phyloP scores from a whole-genome alignment of 352 stramenopile genomes.

The Pythium volutum region DNA sequence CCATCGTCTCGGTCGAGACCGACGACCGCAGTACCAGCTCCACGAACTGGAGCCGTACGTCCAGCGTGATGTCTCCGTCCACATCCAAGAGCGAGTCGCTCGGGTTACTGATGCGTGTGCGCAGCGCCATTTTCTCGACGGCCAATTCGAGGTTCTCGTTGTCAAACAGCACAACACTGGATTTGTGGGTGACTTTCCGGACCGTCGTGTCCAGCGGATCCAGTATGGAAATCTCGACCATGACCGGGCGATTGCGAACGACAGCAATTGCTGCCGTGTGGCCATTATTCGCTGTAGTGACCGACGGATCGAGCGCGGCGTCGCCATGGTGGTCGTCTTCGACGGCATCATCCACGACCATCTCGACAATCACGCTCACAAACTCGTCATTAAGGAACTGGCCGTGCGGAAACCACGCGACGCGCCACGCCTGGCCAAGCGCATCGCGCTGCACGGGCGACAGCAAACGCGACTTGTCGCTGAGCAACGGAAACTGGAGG shows the following conservation, averaged over 20 bases:
- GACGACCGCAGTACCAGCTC: neutral
- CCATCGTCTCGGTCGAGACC: slow-evolving; percentile 5
- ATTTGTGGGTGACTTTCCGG: slow-evolving; percentile 32
- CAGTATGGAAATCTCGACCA: slow-evolving; percentile 50
- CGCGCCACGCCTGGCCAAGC: slow-evolving; percentile 43
- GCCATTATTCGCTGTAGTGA: slow-evolving; percentile 6
- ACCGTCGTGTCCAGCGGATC: slow-evolving; percentile 26
- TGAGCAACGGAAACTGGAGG: slow-evolving; percentile 42
- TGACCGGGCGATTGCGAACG: slow-evolving; percentile 4
- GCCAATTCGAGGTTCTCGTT: slow-evolving; percentile 48
- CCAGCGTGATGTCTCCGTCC: slow-evolving; percentile 45
- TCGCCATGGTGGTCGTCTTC: neutral
- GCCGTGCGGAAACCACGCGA: slow-evolving; percentile 64
- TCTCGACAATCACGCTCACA: slow-evolving; percentile 63
- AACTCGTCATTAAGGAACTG: slow-evolving; percentile 35
- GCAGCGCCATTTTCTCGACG: slow-evolving; percentile 47
- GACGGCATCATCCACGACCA: slow-evolving; percentile 28
- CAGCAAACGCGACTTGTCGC: slow-evolving; percentile 28
- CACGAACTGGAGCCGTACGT: slow-evolving; percentile 43
- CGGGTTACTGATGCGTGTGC: slow-evolving; percentile 46
- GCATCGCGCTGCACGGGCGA: slow-evolving; percentile 38
- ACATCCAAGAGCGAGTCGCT: slow-evolving; percentile 40
- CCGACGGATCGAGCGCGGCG: too few relatives aligned
- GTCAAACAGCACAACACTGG: slow-evolving; percentile 50
- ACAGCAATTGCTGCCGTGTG: neutral